These are phyloP conservation scores for Septoria linicola DNA, from an alignment of 2,329 filamentous ascomycete species.

Conservation along the genomic window DNA sequence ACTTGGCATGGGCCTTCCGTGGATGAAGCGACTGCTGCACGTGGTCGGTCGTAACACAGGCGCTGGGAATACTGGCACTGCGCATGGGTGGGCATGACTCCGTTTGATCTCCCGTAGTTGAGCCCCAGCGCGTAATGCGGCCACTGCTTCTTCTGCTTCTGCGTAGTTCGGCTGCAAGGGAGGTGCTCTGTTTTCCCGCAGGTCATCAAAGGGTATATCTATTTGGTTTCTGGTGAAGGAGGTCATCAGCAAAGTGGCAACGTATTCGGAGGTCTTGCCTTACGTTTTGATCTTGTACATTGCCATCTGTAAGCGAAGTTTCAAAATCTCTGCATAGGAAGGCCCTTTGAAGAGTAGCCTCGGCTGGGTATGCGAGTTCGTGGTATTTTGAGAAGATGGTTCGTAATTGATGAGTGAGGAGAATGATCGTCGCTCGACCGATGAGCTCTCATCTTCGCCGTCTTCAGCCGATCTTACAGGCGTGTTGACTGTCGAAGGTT, in stretches of 20 bases:
- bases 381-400: slow-evolving; percentile 41
- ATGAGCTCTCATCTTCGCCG: slow-evolving; percentile 29
- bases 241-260: neutral
- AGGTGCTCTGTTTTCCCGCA: slow-evolving; percentile 38
- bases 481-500: slow-evolving; percentile 24
- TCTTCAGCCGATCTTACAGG: slow-evolving; percentile 26
- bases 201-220: slow-evolving; percentile 61
- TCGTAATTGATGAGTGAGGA: slow-evolving; percentile 51
- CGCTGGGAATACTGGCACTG: slow-evolving; percentile 37
- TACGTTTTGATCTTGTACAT: slow-evolving; percentile 63
- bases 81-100: slow-evolving; percentile 3
- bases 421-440: slow-evolving; percentile 44
- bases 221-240: slow-evolving; percentile 64
- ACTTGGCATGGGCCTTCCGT: slow-evolving; percentile 7
- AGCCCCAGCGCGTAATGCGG: slow-evolving; percentile 17
- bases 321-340: slow-evolving; percentile 59
- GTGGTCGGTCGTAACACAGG: slow-evolving; percentile 43
- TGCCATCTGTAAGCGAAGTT: slow-evolving; percentile 67
- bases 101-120: slow-evolving; percentile 1
- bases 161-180: neutral
- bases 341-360: slow-evolving; percentile 37
- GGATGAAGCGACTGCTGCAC: slow-evolving; percentile 40
- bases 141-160: slow-evolving; percentile 32
- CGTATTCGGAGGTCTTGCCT: neutral
- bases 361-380: slow-evolving; percentile 14